Conservation (phyloP, 225 moss, liverwort and hornwort genomes). For the Physcomitrellopsis africana region DNA sequence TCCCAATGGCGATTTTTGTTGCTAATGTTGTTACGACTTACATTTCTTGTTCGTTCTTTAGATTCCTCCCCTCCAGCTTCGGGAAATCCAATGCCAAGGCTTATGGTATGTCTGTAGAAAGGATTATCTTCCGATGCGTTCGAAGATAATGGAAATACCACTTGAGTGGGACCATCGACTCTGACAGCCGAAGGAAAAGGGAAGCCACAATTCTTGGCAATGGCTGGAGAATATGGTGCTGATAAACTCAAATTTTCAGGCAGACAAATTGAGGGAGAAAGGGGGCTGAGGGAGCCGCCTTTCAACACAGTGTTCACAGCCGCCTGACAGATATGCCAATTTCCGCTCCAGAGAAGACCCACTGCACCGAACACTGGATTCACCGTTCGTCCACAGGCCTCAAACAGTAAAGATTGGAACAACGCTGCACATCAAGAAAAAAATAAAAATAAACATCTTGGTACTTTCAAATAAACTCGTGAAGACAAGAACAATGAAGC, state of each 20-base stretch:
- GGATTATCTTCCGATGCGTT: constrained; percentile 20
- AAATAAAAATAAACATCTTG: not conserved
- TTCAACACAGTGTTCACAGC: constrained; percentile 74
- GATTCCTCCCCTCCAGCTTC: constrained; percentile 21
- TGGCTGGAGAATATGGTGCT: constrained; percentile 28
- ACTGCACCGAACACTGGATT: constrained; percentile 77
- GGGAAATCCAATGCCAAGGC: constrained; percentile 27
- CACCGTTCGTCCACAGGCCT: constrained; percentile 77
- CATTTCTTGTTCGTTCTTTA: constrained; percentile 18
- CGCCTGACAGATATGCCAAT: constrained; percentile 67
- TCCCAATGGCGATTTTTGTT: constrained; percentile 24
- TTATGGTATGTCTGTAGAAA: constrained; percentile 22
- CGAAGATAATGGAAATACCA: constrained; percentile 26
- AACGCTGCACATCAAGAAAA: constrained; percentile 54
- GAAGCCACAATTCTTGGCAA: constrained; percentile 17
- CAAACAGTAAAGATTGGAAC: constrained; percentile 75
- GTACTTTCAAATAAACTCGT: too few species aligned
- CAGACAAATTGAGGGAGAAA: constrained; percentile 38
- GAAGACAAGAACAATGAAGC: too few species aligned
- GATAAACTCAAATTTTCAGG: constrained; percentile 34
- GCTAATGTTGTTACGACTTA: constrained; percentile 7
- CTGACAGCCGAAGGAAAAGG: constrained; percentile 24
- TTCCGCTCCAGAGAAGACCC: constrained; percentile 64
- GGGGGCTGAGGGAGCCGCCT: constrained; percentile 53
- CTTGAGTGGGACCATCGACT: constrained; percentile 32